Percentiles rank a stretch among this genome's conserved stretches.
phyloP scores from a whole-genome alignment of 2,329 filamentous ascomycete genomes.

The Aspergillus sp. region DNA sequence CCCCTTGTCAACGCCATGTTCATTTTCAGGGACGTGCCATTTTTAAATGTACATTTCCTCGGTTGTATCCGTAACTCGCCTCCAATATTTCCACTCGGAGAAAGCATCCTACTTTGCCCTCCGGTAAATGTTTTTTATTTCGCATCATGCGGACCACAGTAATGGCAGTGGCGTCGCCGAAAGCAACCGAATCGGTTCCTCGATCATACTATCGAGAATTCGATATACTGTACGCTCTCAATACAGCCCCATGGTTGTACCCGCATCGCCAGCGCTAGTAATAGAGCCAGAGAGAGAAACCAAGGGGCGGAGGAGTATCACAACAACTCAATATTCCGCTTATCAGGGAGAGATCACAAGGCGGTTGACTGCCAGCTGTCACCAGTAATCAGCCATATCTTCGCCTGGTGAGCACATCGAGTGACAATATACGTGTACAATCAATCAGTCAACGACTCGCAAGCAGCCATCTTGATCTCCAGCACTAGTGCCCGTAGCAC shows the following conservation, averaged over 20 bases:
- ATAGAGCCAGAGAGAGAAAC: not conserved
- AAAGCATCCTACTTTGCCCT: not conserved
- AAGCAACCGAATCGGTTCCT: not conserved
- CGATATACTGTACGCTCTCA: not conserved
- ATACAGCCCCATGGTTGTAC: not conserved
- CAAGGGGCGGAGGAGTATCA: constrained; percentile 13
- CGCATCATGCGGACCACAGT: constrained; percentile 2
- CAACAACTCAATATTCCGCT: constrained; percentile 6
- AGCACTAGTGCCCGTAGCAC: not conserved
- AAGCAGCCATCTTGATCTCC: not conserved
- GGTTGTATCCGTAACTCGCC: not conserved
- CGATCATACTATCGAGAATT: not conserved
- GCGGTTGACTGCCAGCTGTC: constrained; percentile 19
- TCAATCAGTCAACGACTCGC: not conserved
- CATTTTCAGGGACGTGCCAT: no score
- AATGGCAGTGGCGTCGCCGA: not conserved
- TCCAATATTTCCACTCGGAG: no score
- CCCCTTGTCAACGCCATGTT: constrained; percentile 15
- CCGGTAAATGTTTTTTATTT: not conserved
- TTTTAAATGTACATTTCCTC: not conserved
- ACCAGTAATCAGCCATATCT: constrained; percentile 15
- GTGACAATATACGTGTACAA: constrained; percentile 10
- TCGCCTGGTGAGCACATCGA: constrained; percentile 9
- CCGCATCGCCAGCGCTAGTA: not conserved
- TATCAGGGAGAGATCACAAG: constrained; percentile 19